Conservation (phyloP, 805 yeast species). For the Cyberlindnera bimundalis region DNA sequence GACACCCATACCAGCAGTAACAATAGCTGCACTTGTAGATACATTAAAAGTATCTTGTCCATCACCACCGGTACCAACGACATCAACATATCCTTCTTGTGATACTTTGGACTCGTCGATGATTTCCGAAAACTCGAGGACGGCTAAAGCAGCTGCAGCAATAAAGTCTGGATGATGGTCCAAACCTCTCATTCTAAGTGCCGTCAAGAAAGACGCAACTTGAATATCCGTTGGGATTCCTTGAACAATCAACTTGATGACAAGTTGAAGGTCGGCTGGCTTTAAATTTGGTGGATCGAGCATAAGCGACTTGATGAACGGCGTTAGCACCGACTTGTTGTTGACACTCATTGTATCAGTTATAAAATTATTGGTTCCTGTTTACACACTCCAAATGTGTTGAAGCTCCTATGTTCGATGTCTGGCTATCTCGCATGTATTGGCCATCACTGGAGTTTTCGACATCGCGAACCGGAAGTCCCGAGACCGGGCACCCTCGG, state of each 20-base stretch:
- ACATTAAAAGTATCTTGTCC: slow-evolving; percentile 97
- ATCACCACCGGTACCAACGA: slow-evolving; percentile 99
- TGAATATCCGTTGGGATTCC: slow-evolving; percentile 66
- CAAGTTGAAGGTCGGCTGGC: slow-evolving; percentile 60
- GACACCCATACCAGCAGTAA: slow-evolving; percentile 83
- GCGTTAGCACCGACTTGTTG: slow-evolving; percentile 34
- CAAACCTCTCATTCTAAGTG: slow-evolving; percentile 64
- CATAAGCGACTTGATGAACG: slow-evolving; percentile 64
- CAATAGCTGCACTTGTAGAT: slow-evolving; percentile 90
- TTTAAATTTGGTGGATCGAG: slow-evolving; percentile 58
- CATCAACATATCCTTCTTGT: slow-evolving; percentile 63
- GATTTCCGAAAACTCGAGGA: slow-evolving; percentile 58
- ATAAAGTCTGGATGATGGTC: slow-evolving; percentile 81
- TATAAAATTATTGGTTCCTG: no score
- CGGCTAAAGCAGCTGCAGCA: slow-evolving; percentile 79
- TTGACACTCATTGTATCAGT: background rate
- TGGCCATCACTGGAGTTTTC: no score
- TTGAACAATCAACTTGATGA: slow-evolving; percentile 57
- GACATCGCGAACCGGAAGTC: no score
- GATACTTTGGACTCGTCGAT: slow-evolving; percentile 46
- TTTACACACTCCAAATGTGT: no score
- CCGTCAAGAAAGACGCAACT: slow-evolving; percentile 75
- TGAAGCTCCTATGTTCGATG: no score
- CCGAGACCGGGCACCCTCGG: no score
- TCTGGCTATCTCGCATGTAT: no score